A percentile compares a stretch with the other conserved stretches of the same genome.
phyloP scores from a whole-genome alignment of 805 yeast genomes.

The Wickerhamomyces pijperi region DNA sequence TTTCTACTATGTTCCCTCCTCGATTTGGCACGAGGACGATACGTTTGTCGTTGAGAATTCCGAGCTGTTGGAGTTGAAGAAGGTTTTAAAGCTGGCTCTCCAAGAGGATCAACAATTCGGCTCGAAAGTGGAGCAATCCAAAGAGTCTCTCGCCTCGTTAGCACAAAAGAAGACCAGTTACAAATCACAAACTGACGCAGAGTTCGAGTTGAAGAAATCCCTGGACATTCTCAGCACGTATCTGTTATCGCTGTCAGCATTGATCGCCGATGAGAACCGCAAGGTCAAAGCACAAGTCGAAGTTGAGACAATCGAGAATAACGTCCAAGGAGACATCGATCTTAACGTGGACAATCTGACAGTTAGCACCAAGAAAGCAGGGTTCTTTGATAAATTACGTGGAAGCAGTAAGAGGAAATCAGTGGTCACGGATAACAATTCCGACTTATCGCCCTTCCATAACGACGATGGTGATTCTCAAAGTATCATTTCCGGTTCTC shows the following conservation, averaged over 20 bases:
- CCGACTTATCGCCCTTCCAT: background rate
- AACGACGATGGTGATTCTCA: slow-evolving; percentile 14
- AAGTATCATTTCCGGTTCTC: slow-evolving; percentile 11
- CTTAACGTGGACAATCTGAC: slow-evolving; percentile 44
- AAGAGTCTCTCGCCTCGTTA: slow-evolving; percentile 20
- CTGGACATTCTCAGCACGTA: slow-evolving; percentile 39
- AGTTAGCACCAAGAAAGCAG: slow-evolving; percentile 43
- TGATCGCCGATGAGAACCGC: slow-evolving; percentile 61
- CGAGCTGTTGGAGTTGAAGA: slow-evolving; percentile 35
- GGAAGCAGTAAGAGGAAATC: slow-evolving; percentile 11
- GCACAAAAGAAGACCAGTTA: slow-evolving; percentile 21
- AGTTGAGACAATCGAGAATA: slow-evolving; percentile 80
- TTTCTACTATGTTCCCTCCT: slow-evolving; percentile 75
- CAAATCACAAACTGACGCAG: slow-evolving; percentile 34
- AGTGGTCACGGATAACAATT: slow-evolving; percentile 5
- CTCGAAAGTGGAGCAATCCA: slow-evolving; percentile 19
- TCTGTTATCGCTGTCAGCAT: slow-evolving; percentile 42
- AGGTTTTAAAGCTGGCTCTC: slow-evolving; percentile 32
- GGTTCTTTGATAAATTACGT: slow-evolving; percentile 34
- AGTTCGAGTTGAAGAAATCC: slow-evolving; percentile 27
- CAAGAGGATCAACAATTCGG: slow-evolving; percentile 19
- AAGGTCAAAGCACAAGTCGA: slow-evolving; percentile 77
- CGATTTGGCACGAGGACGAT: slow-evolving; percentile 97
- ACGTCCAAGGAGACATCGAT: slow-evolving; percentile 61
- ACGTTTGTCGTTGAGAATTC: slow-evolving; percentile 45